These are phyloP conservation scores for Cokeromyces recurvatus DNA, from an alignment of 371 early-diverging fungal species.

Conservation along the genomic window DNA sequence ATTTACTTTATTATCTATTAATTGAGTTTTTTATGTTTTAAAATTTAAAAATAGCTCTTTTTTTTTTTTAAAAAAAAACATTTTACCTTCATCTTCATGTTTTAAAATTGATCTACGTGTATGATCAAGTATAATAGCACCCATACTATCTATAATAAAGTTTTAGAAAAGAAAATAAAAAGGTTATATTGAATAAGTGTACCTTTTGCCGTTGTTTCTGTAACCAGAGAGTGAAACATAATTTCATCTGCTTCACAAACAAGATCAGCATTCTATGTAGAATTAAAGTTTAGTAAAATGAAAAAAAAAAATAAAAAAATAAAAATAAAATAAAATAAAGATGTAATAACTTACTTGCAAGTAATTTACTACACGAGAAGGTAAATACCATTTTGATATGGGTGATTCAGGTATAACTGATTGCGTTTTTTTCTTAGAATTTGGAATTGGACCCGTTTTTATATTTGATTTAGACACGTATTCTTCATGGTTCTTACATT, in stretches of 20 bases:
- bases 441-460: slow-evolving; percentile 9
- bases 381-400: slow-evolving; percentile 38
- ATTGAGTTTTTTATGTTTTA: not conserved
- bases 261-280: slow-evolving; percentile 21
- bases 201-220: too few species aligned
- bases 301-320: not conserved
- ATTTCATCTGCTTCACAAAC: slow-evolving; percentile 15
- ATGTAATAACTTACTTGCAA: slow-evolving; percentile 9
- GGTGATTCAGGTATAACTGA: slow-evolving; percentile 25
- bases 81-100: slow-evolving; percentile 10
- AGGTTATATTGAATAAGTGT: too few species aligned
- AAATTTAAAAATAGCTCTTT: not conserved
- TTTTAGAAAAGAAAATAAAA: too few species aligned
- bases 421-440: slow-evolving; percentile 18
- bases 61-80: not conserved
- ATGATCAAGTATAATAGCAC: slow-evolving; percentile 20
- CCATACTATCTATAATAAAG: slow-evolving; percentile 22
- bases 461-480: slow-evolving; percentile 20
- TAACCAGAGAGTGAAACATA: slow-evolving; percentile 19
- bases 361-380: slow-evolving; percentile 20
- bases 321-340: not conserved
- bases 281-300: too few species aligned
- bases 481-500: slow-evolving; percentile 30
- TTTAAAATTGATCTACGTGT: slow-evolving; percentile 10
- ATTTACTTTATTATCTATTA: not conserved